Evolutionary conservation across 2,329 filamentous ascomycete species (phyloP).

Genomic region (Hymenoscyphus occultus): DNA sequence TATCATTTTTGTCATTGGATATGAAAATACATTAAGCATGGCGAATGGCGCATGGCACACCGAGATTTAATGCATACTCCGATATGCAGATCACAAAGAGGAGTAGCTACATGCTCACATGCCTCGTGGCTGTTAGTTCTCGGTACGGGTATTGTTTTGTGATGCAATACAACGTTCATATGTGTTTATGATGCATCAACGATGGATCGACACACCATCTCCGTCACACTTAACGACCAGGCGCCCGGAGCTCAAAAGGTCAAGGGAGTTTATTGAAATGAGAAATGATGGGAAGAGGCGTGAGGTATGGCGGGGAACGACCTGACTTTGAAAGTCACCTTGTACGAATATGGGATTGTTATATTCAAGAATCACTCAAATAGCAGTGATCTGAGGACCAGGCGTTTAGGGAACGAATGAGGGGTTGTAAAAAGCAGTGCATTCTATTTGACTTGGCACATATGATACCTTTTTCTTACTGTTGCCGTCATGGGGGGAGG

Average conservation of each 20-base stretch:
- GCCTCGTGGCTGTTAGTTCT: constrained; percentile 13
- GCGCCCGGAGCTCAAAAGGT: constrained; percentile 11
- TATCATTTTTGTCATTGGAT: neutral
- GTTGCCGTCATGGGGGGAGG: neutral
- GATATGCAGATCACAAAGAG: constrained; percentile 6
- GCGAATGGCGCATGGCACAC: constrained; percentile 15
- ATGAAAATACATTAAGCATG: constrained; percentile 11
- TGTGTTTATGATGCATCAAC: constrained; percentile 7
- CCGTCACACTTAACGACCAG: constrained; percentile 10
- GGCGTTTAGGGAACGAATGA: constrained; percentile 10
- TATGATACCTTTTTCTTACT: constrained; percentile 14
- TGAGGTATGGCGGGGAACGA: constrained; percentile 4
- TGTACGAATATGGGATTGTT: constrained; percentile 23
- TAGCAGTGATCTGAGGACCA: constrained; percentile 12
- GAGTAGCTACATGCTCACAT: constrained; percentile 12
- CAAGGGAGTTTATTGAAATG: neutral
- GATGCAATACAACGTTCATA: constrained; percentile 12
- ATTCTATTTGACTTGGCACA: constrained; percentile 3
- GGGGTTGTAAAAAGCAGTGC: constrained; percentile 18
- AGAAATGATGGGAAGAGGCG: constrained; percentile 6
- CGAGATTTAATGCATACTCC: constrained; percentile 2
- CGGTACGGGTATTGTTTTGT: constrained; percentile 15
- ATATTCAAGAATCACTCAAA: constrained; percentile 2
- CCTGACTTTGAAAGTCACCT: constrained; percentile 11
- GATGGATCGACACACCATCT: constrained; percentile 8